Evolutionary conservation across 805 yeast species (phyloP).

Genomic region (Jamesozyma piceae): DNA sequence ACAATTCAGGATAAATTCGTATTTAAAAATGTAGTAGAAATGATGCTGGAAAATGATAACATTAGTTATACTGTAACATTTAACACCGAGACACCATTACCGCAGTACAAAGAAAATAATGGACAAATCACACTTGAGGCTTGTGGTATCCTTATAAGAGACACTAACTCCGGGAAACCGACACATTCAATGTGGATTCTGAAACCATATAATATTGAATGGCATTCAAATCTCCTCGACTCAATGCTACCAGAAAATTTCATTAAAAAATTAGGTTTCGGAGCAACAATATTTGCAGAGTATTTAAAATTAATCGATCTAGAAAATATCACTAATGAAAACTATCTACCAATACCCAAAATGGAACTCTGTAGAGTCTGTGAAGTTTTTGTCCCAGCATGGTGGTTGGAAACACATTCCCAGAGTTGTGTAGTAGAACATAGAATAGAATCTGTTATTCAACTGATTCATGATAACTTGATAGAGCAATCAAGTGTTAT

Average conservation of each 20-base stretch:
- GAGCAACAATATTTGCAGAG: constrained; percentile 72
- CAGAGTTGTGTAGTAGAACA: constrained; percentile 83
- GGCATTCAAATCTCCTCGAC: constrained; percentile 15
- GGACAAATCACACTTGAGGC: constrained; percentile 74
- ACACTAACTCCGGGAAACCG: constrained; percentile 45
- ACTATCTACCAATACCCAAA: constrained; percentile 66
- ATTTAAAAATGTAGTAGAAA: constrained; percentile 57
- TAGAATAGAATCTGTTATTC: constrained; percentile 67
- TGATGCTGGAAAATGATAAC: constrained; percentile 64
- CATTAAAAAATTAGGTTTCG: constrained; percentile 76
- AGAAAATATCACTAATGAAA: constrained; percentile 52
- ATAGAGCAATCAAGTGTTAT: constrained; percentile 43
- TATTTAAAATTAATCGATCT: constrained; percentile 53
- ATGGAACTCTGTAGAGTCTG: constrained; percentile 84
- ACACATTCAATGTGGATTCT: constrained; percentile 90
- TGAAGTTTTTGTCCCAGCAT: constrained; percentile 81
- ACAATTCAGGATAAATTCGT: constrained; percentile 53
- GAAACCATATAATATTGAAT: constrained; percentile 48
- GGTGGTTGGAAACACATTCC: constrained; percentile 93
- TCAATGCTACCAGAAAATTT: constrained; percentile 50
- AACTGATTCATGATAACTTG: constrained; percentile 62
- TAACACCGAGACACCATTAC: constrained; percentile 27
- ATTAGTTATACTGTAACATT: constrained; percentile 67
- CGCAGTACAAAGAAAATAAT: constrained; percentile 30
- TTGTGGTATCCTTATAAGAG: constrained; percentile 80